Percentiles rank a stretch among this genome's conserved stretches.
phyloP scores from a whole-genome alignment of 2,329 filamentous ascomycete species.

The Ophiostoma montium region DNA sequence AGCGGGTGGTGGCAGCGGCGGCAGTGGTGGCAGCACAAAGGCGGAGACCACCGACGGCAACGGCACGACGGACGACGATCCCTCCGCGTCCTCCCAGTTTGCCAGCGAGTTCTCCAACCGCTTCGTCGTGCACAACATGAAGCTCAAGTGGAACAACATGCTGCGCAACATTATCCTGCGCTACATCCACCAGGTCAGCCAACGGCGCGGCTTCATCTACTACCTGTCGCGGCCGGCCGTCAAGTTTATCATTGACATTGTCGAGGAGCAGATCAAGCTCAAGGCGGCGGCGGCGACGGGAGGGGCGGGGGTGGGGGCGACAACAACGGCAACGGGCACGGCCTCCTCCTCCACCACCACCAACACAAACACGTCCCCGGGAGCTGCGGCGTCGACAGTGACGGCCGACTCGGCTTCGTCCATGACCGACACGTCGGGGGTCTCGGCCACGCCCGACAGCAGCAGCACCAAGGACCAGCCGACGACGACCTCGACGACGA shows the following conservation, averaged over 20 bases:
- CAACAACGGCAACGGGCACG: no score
- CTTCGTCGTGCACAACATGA: constrained; percentile 94
- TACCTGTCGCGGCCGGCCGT: constrained; percentile 92
- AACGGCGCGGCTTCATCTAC: constrained; percentile 90
- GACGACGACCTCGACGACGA: no score
- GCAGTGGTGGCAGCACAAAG: no score
- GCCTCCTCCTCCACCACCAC: no score
- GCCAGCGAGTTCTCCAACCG: constrained; percentile 95
- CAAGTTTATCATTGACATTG: constrained; percentile 95
- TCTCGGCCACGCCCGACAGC: constrained; percentile 18
- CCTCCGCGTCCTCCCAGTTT: constrained; percentile 39
- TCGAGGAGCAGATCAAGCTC: constrained; percentile 78
- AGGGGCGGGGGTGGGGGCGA: no score
- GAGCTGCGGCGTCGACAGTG: not conserved
- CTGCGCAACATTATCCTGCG: constrained; percentile 90
- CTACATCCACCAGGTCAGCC: constrained; percentile 94
- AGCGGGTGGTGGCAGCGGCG: constrained; percentile 6
- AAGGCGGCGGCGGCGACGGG: constrained; percentile 26
- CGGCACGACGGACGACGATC: not conserved
- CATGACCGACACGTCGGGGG: constrained; percentile 13
- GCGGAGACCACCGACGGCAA: not conserved
- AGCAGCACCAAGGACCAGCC: constrained; percentile 35
- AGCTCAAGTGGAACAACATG: constrained; percentile 97
- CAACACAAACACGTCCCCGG: no score
- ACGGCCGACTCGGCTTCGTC: not conserved